Evolutionary conservation across 2,329 filamentous ascomycete genomes (phyloP).

Genomic region (Neopestalotiopsis rosae): DNA sequence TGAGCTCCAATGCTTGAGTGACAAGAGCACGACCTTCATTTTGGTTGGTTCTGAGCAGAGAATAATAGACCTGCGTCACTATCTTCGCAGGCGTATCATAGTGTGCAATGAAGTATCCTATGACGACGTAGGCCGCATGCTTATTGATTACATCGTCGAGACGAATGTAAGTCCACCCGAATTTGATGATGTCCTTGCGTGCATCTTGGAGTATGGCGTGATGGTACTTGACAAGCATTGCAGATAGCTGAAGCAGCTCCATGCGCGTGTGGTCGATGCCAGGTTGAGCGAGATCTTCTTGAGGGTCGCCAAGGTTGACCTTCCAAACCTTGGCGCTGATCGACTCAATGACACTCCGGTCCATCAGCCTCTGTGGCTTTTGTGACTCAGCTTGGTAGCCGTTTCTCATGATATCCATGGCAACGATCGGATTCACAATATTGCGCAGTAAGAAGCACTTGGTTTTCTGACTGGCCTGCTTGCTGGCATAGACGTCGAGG

Average conservation of each 20-base stretch:
- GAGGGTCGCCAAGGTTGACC: conserved; percentile 79
- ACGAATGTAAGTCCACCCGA: conserved; percentile 97
- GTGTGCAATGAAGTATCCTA: conserved; percentile 95
- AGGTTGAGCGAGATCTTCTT: conserved; percentile 81
- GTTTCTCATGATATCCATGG: conserved; percentile 91
- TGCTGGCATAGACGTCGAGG: conserved; percentile 84
- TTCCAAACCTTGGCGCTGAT: conserved; percentile 96
- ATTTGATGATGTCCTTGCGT: conserved; percentile 98
- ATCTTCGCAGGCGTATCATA: conserved; percentile 98
- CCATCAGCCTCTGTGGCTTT: conserved; percentile 75
- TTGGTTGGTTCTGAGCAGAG: conserved; percentile 88
- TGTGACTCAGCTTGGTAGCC: conserved; percentile 66
- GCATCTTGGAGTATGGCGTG: conserved; percentile 86
- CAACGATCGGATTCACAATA: conserved; percentile 93
- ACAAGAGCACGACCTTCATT: conserved; percentile 92
- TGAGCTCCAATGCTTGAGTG: conserved; percentile 90
- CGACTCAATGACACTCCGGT: conserved; percentile 84
- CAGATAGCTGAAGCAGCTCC: conserved; percentile 93
- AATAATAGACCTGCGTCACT: conserved; percentile 91
- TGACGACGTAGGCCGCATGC: conserved; percentile 94
- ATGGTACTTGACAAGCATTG: conserved; percentile 95
- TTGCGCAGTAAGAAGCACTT: conserved; percentile 93
- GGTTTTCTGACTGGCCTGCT: conserved; percentile 80
- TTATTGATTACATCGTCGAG: conserved; percentile 99
- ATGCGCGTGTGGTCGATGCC: conserved; percentile 95